phyloP scores from a whole-genome alignment of 306 rosid species.

The Gillenia trifoliata region DNA sequence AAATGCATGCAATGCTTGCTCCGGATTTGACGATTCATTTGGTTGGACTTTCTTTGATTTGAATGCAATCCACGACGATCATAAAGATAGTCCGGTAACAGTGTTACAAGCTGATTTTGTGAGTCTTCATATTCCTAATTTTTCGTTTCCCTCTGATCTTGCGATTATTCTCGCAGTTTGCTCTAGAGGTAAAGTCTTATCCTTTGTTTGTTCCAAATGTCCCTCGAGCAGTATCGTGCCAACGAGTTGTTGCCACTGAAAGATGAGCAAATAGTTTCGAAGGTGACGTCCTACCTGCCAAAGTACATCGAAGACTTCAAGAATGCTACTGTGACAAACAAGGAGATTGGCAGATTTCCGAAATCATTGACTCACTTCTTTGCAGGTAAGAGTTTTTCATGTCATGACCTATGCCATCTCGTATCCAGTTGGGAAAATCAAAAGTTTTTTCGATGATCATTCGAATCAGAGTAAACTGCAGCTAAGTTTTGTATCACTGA shows the following conservation, averaged over 20 bases:
- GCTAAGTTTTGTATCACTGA: not conserved
- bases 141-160: not conserved
- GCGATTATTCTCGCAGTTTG: not conserved
- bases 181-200: not conserved
- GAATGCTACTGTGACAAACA: constrained; percentile 27
- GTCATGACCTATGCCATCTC: not conserved
- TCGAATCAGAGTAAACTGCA: not conserved
- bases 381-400: constrained; percentile 35
- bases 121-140: constrained; percentile 17
- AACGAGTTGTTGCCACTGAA: constrained; percentile 43
- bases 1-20: constrained; percentile 44
- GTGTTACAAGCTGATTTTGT: constrained; percentile 59
- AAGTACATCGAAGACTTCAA: constrained; percentile 38
- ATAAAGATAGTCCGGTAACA: constrained; percentile 31
- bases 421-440: not conserved
- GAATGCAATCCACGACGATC: constrained; percentile 46
- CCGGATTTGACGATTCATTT: constrained; percentile 34
- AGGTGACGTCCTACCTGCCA: constrained; percentile 44
- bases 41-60: constrained; percentile 60
- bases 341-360: constrained; percentile 47
- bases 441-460: not conserved
- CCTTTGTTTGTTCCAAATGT: not conserved
- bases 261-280: constrained; percentile 33
- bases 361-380: constrained; percentile 43
- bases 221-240: constrained; percentile 41